Base-by-base conservation (phyloP, 2,329 filamentous ascomycete species). In the Colletotrichum shisoi region DNA sequence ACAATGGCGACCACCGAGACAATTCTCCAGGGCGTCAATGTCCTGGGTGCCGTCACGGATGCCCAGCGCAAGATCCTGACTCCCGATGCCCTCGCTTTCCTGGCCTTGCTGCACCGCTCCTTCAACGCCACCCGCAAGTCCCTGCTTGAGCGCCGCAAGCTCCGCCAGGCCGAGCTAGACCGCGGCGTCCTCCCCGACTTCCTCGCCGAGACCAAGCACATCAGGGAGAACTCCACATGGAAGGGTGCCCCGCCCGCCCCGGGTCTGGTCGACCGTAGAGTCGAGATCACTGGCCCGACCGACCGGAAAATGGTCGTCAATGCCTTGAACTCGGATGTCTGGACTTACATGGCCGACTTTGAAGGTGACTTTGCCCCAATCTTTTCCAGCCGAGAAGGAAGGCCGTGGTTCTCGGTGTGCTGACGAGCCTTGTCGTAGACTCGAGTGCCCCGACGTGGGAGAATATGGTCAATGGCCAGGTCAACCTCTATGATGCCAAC, bases 281-380 rank as follows among this genome's bases (percentile, higher is more conserved):
- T 97, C 39, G 95, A 99, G 84, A 99, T 98, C 76, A 99, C 95
- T 5, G 95, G 95, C 9, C 95, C 95, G 1, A 97, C 94, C 7
- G 95, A 98, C 81, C 87, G 95, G 72, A 99, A 98, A 87, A 99
- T 99, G 95, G 93, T 98, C 54, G 92, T 98, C 70, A 99, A 99
- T 79, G 95, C 95, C 11, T 77, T 98, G 77, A 99, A 98, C 80
- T 90, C 94, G 52, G 87, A 98, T 75, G 95, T 98, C 27, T 98
- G 92, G 91, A 98, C 94, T 63, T 99, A 98, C 76, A 99, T 99
- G 95, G 95, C 95, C 54, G 95, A 99, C 80, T 96, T 99, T 72
- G 95, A 99, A 82, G 94, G 94, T 95, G 79, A 74, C 37, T 37
- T 15, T 37, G 21, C 11, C 13, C 15, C 17, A 3, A 17, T 11